Conservation (phyloP, 257 asterid genomes). For the Galeopsis tetrahit region DNA sequence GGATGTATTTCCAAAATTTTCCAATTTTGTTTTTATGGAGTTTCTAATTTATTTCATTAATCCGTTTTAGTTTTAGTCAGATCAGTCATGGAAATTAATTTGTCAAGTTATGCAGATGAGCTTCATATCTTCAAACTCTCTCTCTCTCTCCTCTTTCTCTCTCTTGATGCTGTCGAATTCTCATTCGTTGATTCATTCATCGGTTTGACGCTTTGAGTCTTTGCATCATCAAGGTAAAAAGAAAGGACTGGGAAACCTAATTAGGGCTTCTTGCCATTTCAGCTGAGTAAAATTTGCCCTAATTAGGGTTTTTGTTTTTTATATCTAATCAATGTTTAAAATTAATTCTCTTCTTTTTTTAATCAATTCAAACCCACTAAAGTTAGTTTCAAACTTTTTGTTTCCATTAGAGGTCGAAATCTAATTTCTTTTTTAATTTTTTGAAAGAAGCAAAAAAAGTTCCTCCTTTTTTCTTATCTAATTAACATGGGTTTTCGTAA, state of each 20-base stretch:
- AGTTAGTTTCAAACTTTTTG: constrained; percentile 2
- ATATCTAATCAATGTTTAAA: neutral
- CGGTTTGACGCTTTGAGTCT: constrained; percentile 37
- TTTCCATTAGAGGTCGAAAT: neutral
- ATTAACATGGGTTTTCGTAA: constrained; percentile 30
- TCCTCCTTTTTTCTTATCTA: constrained; percentile 14
- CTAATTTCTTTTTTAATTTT: neutral
- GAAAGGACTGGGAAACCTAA: constrained; percentile 35
- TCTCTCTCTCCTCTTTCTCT: constrained; percentile 36
- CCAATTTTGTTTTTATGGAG: constrained; percentile 38
- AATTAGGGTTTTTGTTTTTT: constrained; percentile 46
- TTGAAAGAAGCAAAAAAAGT: neutral
- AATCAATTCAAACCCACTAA: neutral
- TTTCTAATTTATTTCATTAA: constrained; percentile 37
- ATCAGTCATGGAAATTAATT: constrained; percentile 49
- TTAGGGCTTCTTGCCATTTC: constrained; percentile 32
- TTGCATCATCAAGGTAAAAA: constrained; percentile 40
- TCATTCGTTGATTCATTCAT: constrained; percentile 46
- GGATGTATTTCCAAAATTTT: constrained; percentile 34
- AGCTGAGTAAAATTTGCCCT: constrained; percentile 35
- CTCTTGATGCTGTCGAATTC: constrained; percentile 54
- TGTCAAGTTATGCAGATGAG: constrained; percentile 47
- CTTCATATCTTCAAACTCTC: constrained; percentile 39
- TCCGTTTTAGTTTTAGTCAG: constrained; percentile 46
- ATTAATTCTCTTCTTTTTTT: neutral